phyloP scores from a whole-genome alignment of 164 flowering plant genomes.

The Magnolia officinalis region DNA sequence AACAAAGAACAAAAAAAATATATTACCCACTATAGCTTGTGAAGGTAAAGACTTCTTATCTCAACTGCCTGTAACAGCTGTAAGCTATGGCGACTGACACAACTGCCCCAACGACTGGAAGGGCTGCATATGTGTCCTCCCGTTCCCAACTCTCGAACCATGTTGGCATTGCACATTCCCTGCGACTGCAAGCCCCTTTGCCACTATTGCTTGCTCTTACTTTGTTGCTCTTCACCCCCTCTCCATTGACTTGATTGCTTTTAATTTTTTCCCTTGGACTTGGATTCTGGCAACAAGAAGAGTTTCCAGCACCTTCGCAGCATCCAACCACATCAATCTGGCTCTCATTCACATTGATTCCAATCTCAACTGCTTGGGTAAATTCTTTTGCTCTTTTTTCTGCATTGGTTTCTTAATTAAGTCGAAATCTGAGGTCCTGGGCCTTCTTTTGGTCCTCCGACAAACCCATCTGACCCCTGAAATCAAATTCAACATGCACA shows the following conservation, averaged over 20 bases:
- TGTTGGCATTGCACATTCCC: conserved; percentile 56
- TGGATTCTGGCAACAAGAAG: conserved; percentile 56
- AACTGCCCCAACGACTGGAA: conserved; percentile 73
- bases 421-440: conserved; percentile 51
- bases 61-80: conserved; percentile 59
- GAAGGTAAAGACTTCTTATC: background rate
- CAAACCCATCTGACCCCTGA: conserved; percentile 96
- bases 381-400: conserved; percentile 27
- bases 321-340: conserved; percentile 32
- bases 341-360: conserved; percentile 21
- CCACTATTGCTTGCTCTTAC: conserved; percentile 27
- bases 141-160: conserved; percentile 91
- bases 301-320: conserved; percentile 54
- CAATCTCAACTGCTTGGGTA: conserved; percentile 13
- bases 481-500: background rate
- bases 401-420: conserved; percentile 22
- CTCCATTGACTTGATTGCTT: conserved; percentile 13
- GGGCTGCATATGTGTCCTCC: conserved; percentile 86
- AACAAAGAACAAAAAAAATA: background rate
- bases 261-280: conserved; percentile 16
- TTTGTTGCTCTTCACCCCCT: conserved; percentile 19
- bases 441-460: conserved; percentile 73
- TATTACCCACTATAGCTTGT: background rate
- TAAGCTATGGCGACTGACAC: conserved; percentile 71
- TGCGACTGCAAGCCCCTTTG: conserved; percentile 37